These are phyloP conservation scores for Trametes meyenii DNA, from an alignment of 768 basidiomycete species.

Conservation along the genomic window DNA sequence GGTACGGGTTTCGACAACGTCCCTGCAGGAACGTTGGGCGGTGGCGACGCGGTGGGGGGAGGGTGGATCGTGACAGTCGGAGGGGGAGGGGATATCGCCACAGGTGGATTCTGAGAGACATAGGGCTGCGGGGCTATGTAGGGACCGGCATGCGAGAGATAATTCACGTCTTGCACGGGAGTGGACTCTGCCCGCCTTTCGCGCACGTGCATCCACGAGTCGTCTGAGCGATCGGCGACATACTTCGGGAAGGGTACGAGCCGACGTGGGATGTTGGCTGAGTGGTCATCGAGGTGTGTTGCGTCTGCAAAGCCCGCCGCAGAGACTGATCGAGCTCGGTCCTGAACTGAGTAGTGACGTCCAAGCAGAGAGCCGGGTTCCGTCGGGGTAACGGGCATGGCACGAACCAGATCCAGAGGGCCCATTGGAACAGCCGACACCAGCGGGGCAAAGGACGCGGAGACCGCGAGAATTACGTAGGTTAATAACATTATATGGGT, in stretches of 20 bases:
- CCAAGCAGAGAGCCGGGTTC: slow-evolving; percentile 30
- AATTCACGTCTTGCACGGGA: slow-evolving; percentile 16
- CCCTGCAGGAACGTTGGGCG: not conserved
- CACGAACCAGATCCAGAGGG: not conserved
- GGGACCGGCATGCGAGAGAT: slow-evolving; percentile 28
- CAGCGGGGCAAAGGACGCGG: slow-evolving; percentile 8
- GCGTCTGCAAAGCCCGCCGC: not conserved
- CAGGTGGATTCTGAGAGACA: slow-evolving; percentile 1
- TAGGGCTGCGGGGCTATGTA: slow-evolving; percentile 1
- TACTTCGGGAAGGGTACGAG: slow-evolving; percentile 23
- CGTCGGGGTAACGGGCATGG: not conserved
- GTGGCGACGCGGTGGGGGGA: not conserved
- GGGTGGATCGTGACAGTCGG: not conserved
- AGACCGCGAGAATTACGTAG: slow-evolving; percentile 18
- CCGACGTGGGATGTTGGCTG: not conserved
- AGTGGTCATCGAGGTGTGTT: not conserved
- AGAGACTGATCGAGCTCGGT: slow-evolving; percentile 1
- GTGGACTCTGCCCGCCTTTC: slow-evolving; percentile 7
- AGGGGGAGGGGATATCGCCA: not conserved
- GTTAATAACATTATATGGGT: slow-evolving; percentile 13
- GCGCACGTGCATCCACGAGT: slow-evolving; percentile 4
- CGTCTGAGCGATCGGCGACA: slow-evolving; percentile 25
- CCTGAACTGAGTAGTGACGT: slow-evolving; percentile 26
- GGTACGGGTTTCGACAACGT: not conserved
- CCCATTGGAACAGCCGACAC: not conserved